Conservation (phyloP, 257 asterid species). For the Solanum dulcamara region DNA sequence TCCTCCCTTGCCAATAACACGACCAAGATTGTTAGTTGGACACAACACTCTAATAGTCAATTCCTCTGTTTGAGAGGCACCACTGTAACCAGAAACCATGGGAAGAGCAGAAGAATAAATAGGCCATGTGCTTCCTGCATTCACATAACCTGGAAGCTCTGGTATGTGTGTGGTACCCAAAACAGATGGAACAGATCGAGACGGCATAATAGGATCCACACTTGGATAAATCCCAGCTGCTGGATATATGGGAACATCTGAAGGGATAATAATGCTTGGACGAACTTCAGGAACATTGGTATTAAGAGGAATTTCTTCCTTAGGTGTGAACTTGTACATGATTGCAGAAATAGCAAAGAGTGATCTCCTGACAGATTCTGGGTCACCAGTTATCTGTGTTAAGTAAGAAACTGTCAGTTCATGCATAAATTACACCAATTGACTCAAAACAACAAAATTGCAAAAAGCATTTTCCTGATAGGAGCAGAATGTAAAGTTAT, state of each 20-base stretch:
- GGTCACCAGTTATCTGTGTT: conserved; percentile 69
- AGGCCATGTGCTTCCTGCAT: conserved; percentile 68
- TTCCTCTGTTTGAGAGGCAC: conserved; percentile 50
- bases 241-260: conserved; percentile 75
- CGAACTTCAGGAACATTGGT: conserved; percentile 59
- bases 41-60: conserved; percentile 59
- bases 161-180: conserved; percentile 49
- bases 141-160: conserved; percentile 58
- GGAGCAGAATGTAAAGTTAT: background rate
- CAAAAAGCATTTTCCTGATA: background rate
- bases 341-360: conserved; percentile 90
- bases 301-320: conserved; percentile 81
- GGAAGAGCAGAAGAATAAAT: conserved; percentile 75
- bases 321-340: conserved; percentile 77
- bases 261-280: conserved; percentile 76
- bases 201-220: conserved; percentile 36
- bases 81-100: conserved; percentile 63
- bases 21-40: conserved; percentile 71
- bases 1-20: conserved; percentile 93
- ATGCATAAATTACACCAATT: background rate
- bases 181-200: conserved; percentile 56
- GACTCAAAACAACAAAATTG: background rate
- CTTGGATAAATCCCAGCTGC: conserved; percentile 68
- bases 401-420: background rate
- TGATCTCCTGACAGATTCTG: conserved; percentile 73